phyloP scores from a whole-genome alignment of 164 flowering plant species.

The Nelumbo lutea region DNA sequence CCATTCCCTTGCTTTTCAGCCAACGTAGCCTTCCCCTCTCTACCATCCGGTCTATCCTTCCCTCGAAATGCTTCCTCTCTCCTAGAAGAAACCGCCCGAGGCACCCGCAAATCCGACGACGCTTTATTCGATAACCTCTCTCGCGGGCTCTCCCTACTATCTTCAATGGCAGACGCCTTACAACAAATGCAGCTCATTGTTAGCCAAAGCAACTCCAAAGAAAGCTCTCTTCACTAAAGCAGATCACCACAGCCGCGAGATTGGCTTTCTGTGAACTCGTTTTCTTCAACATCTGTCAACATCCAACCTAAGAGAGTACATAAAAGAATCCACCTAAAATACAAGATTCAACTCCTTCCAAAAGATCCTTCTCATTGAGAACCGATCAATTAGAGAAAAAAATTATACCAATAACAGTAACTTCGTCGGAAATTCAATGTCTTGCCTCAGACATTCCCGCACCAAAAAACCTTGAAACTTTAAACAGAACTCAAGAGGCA shows the following conservation, averaged over 20 bases:
- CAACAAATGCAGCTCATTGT: constrained; percentile 42
- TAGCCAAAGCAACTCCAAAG: constrained; percentile 3
- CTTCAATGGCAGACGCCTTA: constrained; percentile 34
- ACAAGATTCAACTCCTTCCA: neutral
- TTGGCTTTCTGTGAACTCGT: neutral
- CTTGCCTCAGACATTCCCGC: neutral
- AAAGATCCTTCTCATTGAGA: neutral
- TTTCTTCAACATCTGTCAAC: constrained; percentile 5
- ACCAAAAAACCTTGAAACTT: neutral
- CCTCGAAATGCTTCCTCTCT: constrained; percentile 19
- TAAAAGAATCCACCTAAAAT: neutral
- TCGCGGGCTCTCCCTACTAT: constrained; percentile 23
- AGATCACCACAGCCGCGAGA: neutral
- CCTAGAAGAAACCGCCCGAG: constrained; percentile 23
- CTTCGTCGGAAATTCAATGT: neutral
- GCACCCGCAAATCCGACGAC: constrained; percentile 10
- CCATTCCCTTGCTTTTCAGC: constrained; percentile 30
- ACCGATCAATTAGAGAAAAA: neutral
- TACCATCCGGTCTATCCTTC: constrained; percentile 9
- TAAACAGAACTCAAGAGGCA: too few relatives aligned
- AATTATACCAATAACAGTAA: neutral
- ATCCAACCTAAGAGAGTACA: neutral
- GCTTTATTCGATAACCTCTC: constrained; percentile 17
- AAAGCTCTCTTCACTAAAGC: constrained; percentile 12
- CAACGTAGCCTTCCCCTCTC: constrained; percentile 23